Evolutionary conservation across 2,329 filamentous ascomycete species (phyloP).

Genomic region (Epichloe amarillans): DNA sequence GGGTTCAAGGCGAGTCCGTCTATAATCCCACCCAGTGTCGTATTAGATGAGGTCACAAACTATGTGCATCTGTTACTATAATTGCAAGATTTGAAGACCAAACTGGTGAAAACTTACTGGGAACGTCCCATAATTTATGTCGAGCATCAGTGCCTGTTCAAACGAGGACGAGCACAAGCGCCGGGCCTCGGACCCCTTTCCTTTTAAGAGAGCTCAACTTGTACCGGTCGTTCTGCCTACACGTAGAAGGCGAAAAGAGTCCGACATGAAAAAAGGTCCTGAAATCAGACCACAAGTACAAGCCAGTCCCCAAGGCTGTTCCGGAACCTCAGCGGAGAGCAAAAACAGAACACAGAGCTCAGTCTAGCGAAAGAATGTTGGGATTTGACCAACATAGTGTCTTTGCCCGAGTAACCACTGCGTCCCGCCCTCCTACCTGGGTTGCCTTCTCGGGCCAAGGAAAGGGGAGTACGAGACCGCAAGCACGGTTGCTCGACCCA

Average conservation of each 20-base stretch:
- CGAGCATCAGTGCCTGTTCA: conserved; percentile 43
- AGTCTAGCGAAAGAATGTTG: no score
- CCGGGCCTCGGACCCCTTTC: conserved; percentile 9
- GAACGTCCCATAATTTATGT: conserved; percentile 40
- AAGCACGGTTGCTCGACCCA: conserved; percentile 9
- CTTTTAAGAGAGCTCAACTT: background rate
- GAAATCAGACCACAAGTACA: no score
- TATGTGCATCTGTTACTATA: background rate
- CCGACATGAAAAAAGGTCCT: no score
- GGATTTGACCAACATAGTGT: background rate
- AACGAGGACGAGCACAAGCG: conserved; percentile 9
- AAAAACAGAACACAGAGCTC: no score
- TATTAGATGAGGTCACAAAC: conserved; percentile 13
- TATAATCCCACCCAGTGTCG: conserved; percentile 14
- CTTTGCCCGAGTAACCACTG: background rate
- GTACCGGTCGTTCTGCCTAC: no score
- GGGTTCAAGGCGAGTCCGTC: conserved; percentile 26
- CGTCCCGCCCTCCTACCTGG: background rate
- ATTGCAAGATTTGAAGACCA: conserved; percentile 1
- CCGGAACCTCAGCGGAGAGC: no score
- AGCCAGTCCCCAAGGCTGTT: no score
- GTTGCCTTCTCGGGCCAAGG: conserved; percentile 6
- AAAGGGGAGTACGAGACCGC: conserved; percentile 10
- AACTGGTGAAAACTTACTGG: conserved; percentile 13
- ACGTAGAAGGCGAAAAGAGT: no score